Base-by-base conservation (phyloP, 768 basidiomycete species). In the Pulveroboletus sp. region DNA sequence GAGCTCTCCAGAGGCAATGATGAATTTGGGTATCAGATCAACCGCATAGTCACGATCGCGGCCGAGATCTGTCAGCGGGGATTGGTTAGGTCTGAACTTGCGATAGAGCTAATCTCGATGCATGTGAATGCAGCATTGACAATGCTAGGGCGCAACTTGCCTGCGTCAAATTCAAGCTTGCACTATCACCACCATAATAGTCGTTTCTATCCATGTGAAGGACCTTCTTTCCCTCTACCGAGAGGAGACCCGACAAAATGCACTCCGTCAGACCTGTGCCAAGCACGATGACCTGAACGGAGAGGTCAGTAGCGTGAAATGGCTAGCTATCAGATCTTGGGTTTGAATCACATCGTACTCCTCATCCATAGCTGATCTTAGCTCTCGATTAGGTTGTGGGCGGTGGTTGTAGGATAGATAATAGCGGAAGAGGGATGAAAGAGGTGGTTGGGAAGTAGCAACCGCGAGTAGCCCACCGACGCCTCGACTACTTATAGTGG, bases 141-240 rank as follows among this genome's bases (percentile, higher is more conserved):
- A 2, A 42, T 38, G 42, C 43, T 49, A 45, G 47, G 38, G 52
- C 37, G 44, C 52, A 49, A 40, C 78, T 57, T 63, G 90, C 95
- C 84, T 99, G 97, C 17, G 94, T 97, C 61, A 99, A 72, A 75
- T 98, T 99, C 69, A 98, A 75, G 75, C 90, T 93, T 39, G 97
- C 97, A 64, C 90, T 90, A 65, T 97, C 97, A 47, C 90, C 97
- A 38, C 97, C 97, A 54, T 99, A 99, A 72, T 99, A 99, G 71
- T 99, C 95, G 63, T 98, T 98, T 63, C 92, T 79, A 72, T 95
- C 94, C 80, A 97, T 97, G 72, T 99, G 97, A 43, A 99, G 84
- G 62, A 99, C 97, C 75, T 98, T 99, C 81, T 98, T 97, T 55
- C 97, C 95, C 69, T 97, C 97, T 38, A 97, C 95, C n/a, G 95